Base-by-base conservation (phyloP, 352 stramenopile genomes). In the Pythium utonaiense region DNA sequence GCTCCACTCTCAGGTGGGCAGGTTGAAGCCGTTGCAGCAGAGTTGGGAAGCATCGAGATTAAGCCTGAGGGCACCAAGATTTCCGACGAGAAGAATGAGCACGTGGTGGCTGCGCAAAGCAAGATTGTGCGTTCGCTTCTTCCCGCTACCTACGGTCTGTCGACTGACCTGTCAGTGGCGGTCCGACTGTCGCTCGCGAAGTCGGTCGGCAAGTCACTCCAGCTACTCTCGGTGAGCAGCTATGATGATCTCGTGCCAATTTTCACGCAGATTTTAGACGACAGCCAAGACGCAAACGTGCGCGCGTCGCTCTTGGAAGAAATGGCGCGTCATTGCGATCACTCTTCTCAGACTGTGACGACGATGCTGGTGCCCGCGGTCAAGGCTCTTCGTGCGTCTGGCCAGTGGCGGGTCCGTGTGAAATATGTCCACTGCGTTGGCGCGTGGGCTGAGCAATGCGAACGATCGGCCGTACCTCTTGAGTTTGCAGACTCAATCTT, bases 351-450 rank as follows among this genome's bases (percentile, higher is more conserved):
- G 48, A 79, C 75, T 34, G 69, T 96, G 19, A 70, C 73, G 16
- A 66, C 74, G 31, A 87, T 91, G 77, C 81, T 89, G 49, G 78
- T 91, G 21, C 77, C 84, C 0, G 80, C 77, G 6, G 78, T 94
- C 53, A 75, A 89, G 60, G 75, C 78, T 8, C 70, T 94, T 10
- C 70, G 69, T 28, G 71, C 77, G 31, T 92, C 84, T n/a, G 60
- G 71, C 13, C 78, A 89, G 57, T 96, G 86, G 86, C 83, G 86
- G 50, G 80, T 93, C 21, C 86, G 86, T 19, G 78, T 96, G 22
- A 91, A 93, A 50, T 93, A 88, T 70, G 82, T 93, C 36, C 76
- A 96, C 64, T 92, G 86, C 51, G 80, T 96, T 36, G 81, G 74
- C 42, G 81, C 85, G 5, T 96, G 84, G 84, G 80, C 81, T 5